phyloP scores from a whole-genome alignment of 306 rosid species.

The Sindora glabra region DNA sequence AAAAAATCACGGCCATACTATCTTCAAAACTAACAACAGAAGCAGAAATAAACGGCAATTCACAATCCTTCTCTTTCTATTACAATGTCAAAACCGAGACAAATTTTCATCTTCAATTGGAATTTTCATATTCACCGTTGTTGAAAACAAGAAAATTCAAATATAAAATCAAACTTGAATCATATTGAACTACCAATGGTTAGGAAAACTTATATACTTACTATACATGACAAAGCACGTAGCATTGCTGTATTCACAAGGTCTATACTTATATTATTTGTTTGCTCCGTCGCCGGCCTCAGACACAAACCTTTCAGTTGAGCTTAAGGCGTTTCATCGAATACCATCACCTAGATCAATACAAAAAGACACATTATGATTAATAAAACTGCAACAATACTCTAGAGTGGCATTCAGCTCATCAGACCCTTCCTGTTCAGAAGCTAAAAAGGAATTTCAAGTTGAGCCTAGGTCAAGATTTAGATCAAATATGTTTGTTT shows the following conservation, averaged over 20 bases:
- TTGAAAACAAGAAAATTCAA: not conserved
- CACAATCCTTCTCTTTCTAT: not conserved
- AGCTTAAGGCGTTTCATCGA: conserved; percentile 68
- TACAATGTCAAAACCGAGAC: conserved; percentile 18
- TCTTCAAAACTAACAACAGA: not conserved
- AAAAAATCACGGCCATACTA: no score
- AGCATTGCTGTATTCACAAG: conserved; percentile 47
- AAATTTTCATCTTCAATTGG: conserved; percentile 16
- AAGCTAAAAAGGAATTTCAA: no score
- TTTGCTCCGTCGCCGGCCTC: conserved; percentile 36
- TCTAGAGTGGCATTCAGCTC: not conserved
- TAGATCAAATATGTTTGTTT: not conserved
- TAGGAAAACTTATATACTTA: conserved; percentile 29
- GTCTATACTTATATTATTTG: conserved; percentile 18
- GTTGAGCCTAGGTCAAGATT: no score
- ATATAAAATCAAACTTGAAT: conserved; percentile 3
- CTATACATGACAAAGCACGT: conserved; percentile 38
- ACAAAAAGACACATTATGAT: conserved; percentile 8
- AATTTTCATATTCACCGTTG: conserved; percentile 7
- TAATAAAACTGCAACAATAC: not conserved
- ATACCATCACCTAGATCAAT: conserved; percentile 66
- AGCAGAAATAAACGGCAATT: not conserved
- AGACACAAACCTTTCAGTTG: conserved; percentile 26
- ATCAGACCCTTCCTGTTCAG: not conserved
- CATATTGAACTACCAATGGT: conserved; percentile 28